Evolutionary conservation across 345 rosid species (phyloP), one percentile per base, ranked within the genome.

Genomic region (Capsella bursapastoris): DNA sequence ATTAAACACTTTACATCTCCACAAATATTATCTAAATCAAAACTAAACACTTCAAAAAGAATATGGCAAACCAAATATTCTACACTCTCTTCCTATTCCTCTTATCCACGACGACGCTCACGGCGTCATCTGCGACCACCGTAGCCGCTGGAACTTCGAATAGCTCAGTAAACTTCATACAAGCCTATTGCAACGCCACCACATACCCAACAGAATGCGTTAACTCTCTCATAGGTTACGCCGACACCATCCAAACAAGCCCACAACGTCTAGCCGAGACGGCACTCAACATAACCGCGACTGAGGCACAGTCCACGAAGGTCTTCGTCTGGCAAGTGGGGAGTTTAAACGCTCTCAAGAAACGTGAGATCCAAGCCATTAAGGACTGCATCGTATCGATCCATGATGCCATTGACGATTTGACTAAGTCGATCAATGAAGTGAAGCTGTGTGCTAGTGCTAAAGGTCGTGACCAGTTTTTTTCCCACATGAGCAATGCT

Each of bases 401-500:
- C 43, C 75, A 74, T n/a, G 96, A 94, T 38, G 76, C 86, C 0
- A 90, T 88, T 32, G 95, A 94, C 80, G 80, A 89, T 64, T 84
- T 94, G 6, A 77, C 80, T 64, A 83, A 72, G 45, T 85, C 98
- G 11, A 56, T 83, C 13, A 62, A 72, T 27, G 98, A 94, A 82
- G 72, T 94, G 60, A 90, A 87, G 79, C 71, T 63, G 44, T 41
- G 83, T 68, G 85, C 87, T 4, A 41, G 51, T 27, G 40, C 82
- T 59, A 85, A 79, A 65, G 90, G 87, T 28, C 79, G 81, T 59
- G 97, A 89, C 37, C 79, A 70, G 61, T 84, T 88, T 57, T 32
- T 72, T 37, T 87, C 93, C 87, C 96, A 90, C 56, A 74, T 88
- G 68, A 91, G 97, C 71, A 91, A 94, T 61, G 87, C 88, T 5